phyloP scores from a whole-genome alignment of 306 rosid genomes.

The Astragalus membranaceus region DNA sequence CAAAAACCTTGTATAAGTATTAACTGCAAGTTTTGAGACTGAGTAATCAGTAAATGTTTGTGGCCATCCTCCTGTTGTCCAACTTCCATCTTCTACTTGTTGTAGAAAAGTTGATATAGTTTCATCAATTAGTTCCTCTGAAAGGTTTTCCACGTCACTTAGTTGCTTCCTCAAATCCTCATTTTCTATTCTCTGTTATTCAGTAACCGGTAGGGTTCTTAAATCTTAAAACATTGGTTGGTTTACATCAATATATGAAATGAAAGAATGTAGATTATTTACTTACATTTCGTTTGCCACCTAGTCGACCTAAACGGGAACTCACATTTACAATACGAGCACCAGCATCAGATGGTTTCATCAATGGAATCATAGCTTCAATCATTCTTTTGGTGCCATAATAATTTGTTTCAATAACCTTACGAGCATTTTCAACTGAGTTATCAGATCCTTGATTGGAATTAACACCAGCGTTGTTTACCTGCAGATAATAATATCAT shows the following conservation, averaged over 20 bases:
- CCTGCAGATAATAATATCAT: conserved; percentile 35
- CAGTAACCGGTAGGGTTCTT: no score
- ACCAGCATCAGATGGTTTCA: conserved; percentile 74
- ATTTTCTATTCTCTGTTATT: conserved; percentile 65
- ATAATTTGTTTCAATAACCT: conserved; percentile 69
- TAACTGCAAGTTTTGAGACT: conserved; percentile 74
- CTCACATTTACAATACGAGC: conserved; percentile 79
- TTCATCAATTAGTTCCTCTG: conserved; percentile 60
- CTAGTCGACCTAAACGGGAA: conserved; percentile 68
- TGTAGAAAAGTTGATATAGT: conserved; percentile 45
- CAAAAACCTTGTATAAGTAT: conserved; percentile 64
- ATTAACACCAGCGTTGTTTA: conserved; percentile 85
- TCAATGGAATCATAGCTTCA: conserved; percentile 78
- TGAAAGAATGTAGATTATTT: not conserved
- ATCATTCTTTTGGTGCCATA: conserved; percentile 76
- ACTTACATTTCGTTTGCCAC: conserved; percentile 78
- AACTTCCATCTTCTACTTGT: conserved; percentile 75
- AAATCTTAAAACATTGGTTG: no score
- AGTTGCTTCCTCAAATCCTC: conserved; percentile 50
- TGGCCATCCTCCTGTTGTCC: conserved; percentile 84
- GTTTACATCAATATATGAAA: no score
- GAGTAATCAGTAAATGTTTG: conserved; percentile 64
- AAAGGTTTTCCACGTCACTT: conserved; percentile 40
- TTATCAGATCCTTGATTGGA: conserved; percentile 65
- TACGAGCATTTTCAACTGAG: conserved; percentile 50